Evolutionary conservation across 177 flowering plant genomes (phyloP), one percentile per base, ranked within the genome.

Genomic region (Vitis hybrid): DNA sequence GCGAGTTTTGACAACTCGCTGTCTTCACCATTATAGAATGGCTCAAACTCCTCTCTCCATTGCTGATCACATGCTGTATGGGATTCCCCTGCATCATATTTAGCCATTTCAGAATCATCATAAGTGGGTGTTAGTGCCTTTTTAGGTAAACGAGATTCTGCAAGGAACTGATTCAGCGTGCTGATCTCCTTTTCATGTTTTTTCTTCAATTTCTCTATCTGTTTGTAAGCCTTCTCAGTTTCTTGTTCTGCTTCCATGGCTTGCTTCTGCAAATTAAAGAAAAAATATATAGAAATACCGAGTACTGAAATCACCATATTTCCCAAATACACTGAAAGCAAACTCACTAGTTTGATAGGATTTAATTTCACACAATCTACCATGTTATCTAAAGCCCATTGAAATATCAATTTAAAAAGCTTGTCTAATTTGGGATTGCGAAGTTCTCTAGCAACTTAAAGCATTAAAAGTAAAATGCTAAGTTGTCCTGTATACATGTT

Each of bases 31-130:
- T 79, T 73, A 71, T 80, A 84, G 46, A 82, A 86, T 41, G 86
- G 82, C 27, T 82, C 84, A 66, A 90, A 92, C 73, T 91, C 97
- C 24, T 91, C 86, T 78, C 77, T 83, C 91, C 95, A 87, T 48
- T 52, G 60, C 73, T 90, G 84, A 75, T 87, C 85, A 59, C 74
- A 69, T 58, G 64, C 71, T 62, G 20, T 69, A 46, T 66, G 58
- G 30, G 74, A 30, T 64, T 79, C 83, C 21, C 35, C 86, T 35
- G 61, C 73, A 74, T 85, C 90, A 69, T 76, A 80, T 53, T 80
- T 84, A 32, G 74, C 62, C 48, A 24, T 65, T 9, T 72, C 54
- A 58, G 71, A 53, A 58, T 79, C 81, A 66, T 82, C 70, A 48
- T 56, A 64, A 58, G 73, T 64, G 3, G 84, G 77, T 56, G 53